These are phyloP conservation scores for Apiotrichum siamense DNA, from an alignment of 1,284 basidiomycete species.

Conservation along the genomic window DNA sequence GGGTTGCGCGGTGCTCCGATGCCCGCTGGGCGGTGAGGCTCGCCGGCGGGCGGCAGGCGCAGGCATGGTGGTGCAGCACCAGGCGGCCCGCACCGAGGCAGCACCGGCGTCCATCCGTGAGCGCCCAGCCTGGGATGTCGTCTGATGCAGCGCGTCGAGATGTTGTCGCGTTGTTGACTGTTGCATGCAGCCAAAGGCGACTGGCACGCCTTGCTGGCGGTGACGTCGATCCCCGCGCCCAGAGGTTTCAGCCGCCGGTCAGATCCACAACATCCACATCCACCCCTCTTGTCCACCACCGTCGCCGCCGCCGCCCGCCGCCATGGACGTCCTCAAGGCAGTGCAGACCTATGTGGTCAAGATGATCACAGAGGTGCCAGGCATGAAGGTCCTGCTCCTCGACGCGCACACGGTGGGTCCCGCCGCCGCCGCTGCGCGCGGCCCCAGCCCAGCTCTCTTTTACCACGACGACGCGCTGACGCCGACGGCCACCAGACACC, in stretches of 20 bases:
- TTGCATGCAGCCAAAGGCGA: too few relatives aligned
- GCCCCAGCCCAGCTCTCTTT: too few relatives aligned
- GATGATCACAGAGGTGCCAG: slow-evolving; percentile 74
- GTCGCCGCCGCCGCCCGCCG: background rate
- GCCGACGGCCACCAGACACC: slow-evolving; percentile 79
- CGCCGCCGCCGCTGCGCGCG: too few relatives aligned
- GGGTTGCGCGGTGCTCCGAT: too few relatives aligned
- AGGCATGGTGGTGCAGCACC: too few relatives aligned
- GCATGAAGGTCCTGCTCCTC: slow-evolving; percentile 97
- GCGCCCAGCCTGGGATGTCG: background rate
- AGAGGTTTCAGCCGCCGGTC: too few relatives aligned
- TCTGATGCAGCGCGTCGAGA: background rate
- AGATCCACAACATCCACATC: too few relatives aligned
- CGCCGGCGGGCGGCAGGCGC: too few relatives aligned
- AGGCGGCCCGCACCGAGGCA: too few relatives aligned
- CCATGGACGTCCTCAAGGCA: slow-evolving; percentile 93
- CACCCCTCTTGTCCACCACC: background rate
- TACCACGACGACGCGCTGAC: background rate
- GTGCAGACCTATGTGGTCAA: slow-evolving; percentile 90
- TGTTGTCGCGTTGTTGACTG: background rate
- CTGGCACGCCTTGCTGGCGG: too few relatives aligned
- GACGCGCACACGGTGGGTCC: slow-evolving; percentile 83
- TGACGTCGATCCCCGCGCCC: background rate
- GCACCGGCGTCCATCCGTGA: too few relatives aligned
- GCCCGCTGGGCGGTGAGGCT: too few relatives aligned